Evolutionary conservation across 2,329 filamentous ascomycete species (phyloP), one percentile per base, ranked within the genome.

Genomic region (Aureobasidium sp.): DNA sequence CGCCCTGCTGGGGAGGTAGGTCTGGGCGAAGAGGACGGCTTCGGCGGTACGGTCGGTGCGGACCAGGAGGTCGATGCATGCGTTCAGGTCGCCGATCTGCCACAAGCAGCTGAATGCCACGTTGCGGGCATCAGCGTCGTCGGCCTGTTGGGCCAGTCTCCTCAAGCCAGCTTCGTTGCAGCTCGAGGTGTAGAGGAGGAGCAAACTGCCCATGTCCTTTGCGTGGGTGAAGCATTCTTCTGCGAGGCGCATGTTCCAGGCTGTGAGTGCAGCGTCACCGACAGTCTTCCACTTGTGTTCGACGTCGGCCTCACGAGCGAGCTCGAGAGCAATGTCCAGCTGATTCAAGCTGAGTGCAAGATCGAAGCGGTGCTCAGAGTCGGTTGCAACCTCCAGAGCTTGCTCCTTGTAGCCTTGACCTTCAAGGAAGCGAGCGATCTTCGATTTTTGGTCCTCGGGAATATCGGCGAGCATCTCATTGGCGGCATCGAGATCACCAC

Each of bases 241-340:
- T 0, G 94, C 94, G 2, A 97, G 84, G 5, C 84, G 81, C 37
- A 99, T 82, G 70, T 99, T 87, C 94, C 93, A 99, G 1, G 81
- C 87, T 11, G 86, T 78, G 44, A 99, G 83, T 1, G 94, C 94
- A 1, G 92, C 89, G 69, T 99, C 94, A 64, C 94, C 94, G 5
- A 99, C 90, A 3, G 86, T 92, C 82, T 97, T 97, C 94, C 94
- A 99, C 77, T 96, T 96, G 78, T 97, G 93, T 74, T 97, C 94
- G 1, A 87, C 89, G 66, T 97, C 88, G 12, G 91, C 89, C 73
- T 89, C 82, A 44, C 87, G 84, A 7, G 94, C 93, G 56, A 97
- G 85, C 64, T 91, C 87, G 3, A 96, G 82, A 0, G 93, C 93
- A 70, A 93, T 89, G 44, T 92, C 84, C 15, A 97, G 84, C 66